Conservation (phyloP, 2,329 filamentous ascomycete species). For the Ophiostoma perfectum region DNA sequence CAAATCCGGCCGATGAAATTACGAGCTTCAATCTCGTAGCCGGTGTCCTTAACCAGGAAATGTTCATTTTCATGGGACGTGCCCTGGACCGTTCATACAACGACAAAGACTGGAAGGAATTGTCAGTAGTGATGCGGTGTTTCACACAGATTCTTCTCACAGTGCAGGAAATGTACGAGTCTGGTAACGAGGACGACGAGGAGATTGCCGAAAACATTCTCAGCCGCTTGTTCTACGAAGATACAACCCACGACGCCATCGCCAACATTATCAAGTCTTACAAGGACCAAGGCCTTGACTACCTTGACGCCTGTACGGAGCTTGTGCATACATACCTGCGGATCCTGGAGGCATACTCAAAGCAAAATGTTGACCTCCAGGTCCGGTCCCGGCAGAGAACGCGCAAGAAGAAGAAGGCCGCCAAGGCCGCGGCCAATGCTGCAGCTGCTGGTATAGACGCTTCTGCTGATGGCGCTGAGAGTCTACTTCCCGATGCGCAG, state of each 20-base stretch:
- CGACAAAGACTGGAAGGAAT: constrained; percentile 78
- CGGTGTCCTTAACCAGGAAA: constrained; percentile 87
- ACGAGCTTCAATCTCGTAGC: constrained; percentile 84
- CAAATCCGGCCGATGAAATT: constrained; percentile 44
- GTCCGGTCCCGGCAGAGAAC: constrained; percentile 74
- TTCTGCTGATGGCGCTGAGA: constrained; percentile 29
- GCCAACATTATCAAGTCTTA: constrained; percentile 76
- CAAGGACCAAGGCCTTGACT: constrained; percentile 89
- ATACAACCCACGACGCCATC: constrained; percentile 84
- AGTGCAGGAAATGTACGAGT: constrained; percentile 85
- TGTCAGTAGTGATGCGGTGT: constrained; percentile 85
- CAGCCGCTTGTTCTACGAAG: constrained; percentile 96
- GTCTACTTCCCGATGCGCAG: constrained; percentile 61
- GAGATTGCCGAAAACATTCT: constrained; percentile 98
- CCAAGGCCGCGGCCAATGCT: constrained; percentile 33
- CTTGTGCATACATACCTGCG: constrained; percentile 86
- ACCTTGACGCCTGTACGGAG: constrained; percentile 87
- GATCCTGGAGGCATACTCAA: constrained; percentile 87
- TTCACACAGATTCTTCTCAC: constrained; percentile 92
- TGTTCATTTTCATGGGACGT: constrained; percentile 81
- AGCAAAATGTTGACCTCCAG: constrained; percentile 90
- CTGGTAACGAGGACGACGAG: constrained; percentile 82
- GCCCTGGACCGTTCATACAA: constrained; percentile 75
- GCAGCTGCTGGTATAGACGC: constrained; percentile 30
- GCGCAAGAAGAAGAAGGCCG: constrained; percentile 66